Evolutionary conservation across 768 basidiomycete species (phyloP), one percentile per base, ranked within the genome.

Genomic region (Pleurotus pulmonarius): DNA sequence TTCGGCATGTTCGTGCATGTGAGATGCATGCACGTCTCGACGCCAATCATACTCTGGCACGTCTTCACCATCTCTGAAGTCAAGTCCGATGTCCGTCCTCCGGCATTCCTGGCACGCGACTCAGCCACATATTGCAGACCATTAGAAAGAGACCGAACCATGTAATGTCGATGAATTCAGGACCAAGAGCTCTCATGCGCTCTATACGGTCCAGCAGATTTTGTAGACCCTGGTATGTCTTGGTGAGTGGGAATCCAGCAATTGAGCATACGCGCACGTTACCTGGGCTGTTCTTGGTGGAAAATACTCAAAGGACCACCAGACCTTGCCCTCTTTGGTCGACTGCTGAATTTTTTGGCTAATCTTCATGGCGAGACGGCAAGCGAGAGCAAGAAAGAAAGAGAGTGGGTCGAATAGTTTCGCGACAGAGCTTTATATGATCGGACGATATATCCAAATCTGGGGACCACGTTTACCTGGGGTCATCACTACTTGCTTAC

Each of bases 241-340:
- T 15, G 24, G 20, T 59, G 22, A 49, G 46, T 26, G 5, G n/a
- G 15, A 46, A 49, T 37, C 25, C 37, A 46, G 15, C 25, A 49
- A 16, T 15, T 25, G 26, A 25, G 9, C 40, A 39, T 37, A 13
- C 26, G 4, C 56, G 55, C 39, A 65, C 71, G 57, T 39, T 59
- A 93, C 92, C 85, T 96, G 94, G 49, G 93, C 93, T 34, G 94
- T 97, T 60, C 94, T 79, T 18, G 92, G 95, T 56, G 97, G 96
- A 66, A 99, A 98, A 75, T 94, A 98, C 69, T 99, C 96, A 69
- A 99, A 98, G 38, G 92, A 94, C 95, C 95, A 99, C 90, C 94
- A 97, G 58, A 92, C 75, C 65, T 92, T 86, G 60, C 88, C 87
- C 64, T 96, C 90, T 69, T 88, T 87, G 59, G 83, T 75, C 47